These are phyloP conservation scores for Aspergillus japonicus DNA, from an alignment of 2,329 filamentous ascomycete genomes.

Conservation along the genomic window DNA sequence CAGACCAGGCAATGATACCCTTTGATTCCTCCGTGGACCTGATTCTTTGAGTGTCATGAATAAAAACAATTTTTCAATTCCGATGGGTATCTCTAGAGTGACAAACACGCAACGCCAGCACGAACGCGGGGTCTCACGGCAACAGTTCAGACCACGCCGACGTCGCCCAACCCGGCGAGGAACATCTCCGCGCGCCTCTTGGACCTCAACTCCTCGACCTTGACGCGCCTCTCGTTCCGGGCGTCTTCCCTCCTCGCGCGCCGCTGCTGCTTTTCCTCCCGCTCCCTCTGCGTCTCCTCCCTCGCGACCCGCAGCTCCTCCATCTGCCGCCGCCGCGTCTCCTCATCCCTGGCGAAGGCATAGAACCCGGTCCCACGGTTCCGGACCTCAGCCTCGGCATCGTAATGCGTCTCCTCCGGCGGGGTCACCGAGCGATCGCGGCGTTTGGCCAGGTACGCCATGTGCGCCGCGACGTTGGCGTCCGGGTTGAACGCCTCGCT, in stretches of 20 bases:
- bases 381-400: conserved; percentile 77
- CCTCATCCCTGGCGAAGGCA: conserved; percentile 77
- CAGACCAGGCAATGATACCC: conserved; percentile 4
- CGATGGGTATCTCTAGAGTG: conserved; percentile 14
- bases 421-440: conserved; percentile 78
- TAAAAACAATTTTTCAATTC: neutral
- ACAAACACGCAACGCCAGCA: neutral
- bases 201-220: conserved; percentile 53
- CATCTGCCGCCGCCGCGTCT: conserved; percentile 70
- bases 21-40: conserved; percentile 6
- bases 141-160: conserved; percentile 21
- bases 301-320: conserved; percentile 66
- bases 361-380: conserved; percentile 91
- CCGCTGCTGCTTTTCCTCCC: conserved; percentile 57
- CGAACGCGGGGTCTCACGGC: no score
- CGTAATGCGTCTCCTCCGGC: conserved; percentile 78
- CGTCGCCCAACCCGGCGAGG: conserved; percentile 55
- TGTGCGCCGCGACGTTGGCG: conserved; percentile 61
- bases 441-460: conserved; percentile 75
- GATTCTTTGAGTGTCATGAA: neutral
- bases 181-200: conserved; percentile 73
- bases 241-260: conserved; percentile 60
- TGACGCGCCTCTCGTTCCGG: conserved; percentile 58
- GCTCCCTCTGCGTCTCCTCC: conserved; percentile 64
- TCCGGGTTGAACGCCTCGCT: conserved; percentile 77